phyloP scores from a whole-genome alignment of 2,329 filamentous ascomycete genomes.

The Coccinonectria pachysandricola region DNA sequence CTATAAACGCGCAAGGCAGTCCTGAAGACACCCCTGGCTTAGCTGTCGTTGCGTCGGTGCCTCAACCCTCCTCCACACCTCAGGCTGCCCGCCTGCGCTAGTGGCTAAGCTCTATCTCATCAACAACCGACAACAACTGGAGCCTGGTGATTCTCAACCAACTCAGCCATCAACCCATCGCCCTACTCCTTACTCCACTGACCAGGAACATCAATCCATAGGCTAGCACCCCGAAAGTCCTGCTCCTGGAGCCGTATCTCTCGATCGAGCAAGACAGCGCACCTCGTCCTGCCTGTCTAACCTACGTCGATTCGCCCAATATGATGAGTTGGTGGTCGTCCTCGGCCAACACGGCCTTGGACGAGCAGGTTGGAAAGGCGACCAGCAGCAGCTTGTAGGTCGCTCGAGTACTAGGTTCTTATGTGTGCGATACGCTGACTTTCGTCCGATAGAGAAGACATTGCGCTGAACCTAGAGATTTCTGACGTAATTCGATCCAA shows the following conservation, averaged over 20 bases:
- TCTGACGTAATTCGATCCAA: constrained; percentile 96
- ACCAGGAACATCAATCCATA: no score
- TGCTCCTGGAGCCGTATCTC: no score
- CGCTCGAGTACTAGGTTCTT: no score
- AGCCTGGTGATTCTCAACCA: constrained; percentile 5
- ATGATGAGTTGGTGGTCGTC: constrained; percentile 97
- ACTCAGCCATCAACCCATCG: background rate
- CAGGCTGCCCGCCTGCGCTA: no score
- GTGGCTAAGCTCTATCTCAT: no score
- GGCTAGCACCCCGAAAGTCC: no score
- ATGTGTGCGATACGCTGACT: constrained; percentile 6
- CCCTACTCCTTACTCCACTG: no score
- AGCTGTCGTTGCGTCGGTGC: no score
- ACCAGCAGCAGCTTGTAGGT: constrained; percentile 85
- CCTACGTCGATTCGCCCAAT: constrained; percentile 9
- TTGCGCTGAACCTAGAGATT: constrained; percentile 94
- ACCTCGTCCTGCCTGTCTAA: constrained; percentile 2
- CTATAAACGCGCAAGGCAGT: no score
- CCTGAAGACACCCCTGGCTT: no score
- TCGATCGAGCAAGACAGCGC: constrained; percentile 2
- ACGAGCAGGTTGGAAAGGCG: constrained; percentile 93
- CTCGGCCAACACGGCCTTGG: constrained; percentile 78
- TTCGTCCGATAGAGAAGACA: constrained; percentile 66
- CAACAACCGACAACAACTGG: background rate
- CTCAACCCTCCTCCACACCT: no score